Evolutionary conservation across 768 basidiomycete species (phyloP).

Genomic region (Sarcodon aspratus): DNA sequence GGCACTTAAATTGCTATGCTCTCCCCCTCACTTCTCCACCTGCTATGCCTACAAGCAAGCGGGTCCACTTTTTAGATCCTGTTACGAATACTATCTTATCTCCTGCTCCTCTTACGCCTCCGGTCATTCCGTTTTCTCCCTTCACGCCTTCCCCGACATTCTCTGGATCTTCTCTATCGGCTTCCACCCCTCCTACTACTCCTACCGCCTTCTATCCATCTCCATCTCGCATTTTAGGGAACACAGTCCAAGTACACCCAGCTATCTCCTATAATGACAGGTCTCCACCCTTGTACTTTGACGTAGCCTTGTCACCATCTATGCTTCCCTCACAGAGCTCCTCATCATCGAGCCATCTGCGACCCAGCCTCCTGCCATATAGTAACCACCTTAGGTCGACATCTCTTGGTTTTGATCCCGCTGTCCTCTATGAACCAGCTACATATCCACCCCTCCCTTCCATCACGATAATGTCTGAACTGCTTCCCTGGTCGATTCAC

Average conservation of each 20-base stretch:
- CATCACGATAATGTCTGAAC: not conserved
- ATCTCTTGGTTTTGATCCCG: not conserved
- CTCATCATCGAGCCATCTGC: not conserved
- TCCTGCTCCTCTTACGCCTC: not conserved
- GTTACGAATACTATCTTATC: not conserved
- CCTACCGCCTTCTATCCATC: not conserved
- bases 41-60: not conserved
- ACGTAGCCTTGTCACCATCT: not conserved
- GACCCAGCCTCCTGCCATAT: not conserved
- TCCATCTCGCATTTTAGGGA: not conserved
- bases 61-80: not conserved
- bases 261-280: not conserved
- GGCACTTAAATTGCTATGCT: no score
- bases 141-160: not conserved
- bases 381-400: no score
- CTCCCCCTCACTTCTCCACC: no score
- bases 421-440: not conserved
- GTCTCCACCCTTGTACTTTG: not conserved
- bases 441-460: not conserved
- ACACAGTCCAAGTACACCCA: not conserved
- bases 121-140: not conserved
- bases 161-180: not conserved
- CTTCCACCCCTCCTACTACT: not conserved
- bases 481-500: not conserved
- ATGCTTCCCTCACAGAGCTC: not conserved